phyloP scores from a whole-genome alignment of 345 rosid species.

The Trapa incisa region DNA sequence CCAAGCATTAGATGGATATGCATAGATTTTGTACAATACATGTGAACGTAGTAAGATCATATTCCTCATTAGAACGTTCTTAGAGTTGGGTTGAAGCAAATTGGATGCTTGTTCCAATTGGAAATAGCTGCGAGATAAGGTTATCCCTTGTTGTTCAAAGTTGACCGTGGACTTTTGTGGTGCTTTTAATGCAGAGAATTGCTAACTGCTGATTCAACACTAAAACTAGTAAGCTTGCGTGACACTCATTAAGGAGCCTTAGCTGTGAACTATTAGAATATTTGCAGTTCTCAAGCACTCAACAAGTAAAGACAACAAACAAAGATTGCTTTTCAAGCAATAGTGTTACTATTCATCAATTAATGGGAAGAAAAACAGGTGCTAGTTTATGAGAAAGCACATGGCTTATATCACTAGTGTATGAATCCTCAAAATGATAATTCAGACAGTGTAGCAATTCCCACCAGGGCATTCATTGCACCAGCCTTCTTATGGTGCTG shows the following conservation, averaged over 20 bases:
- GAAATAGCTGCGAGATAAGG: background rate
- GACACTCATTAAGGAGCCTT: background rate
- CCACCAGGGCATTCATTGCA: conserved; percentile 92
- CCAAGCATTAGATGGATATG: background rate
- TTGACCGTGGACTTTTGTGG: background rate
- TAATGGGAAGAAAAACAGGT: conserved; percentile 19
- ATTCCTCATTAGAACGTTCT: background rate
- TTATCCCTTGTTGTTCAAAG: background rate
- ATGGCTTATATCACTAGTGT: conserved; percentile 40
- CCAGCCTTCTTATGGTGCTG: conserved; percentile 98
- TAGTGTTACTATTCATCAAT: background rate
- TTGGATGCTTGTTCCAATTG: background rate
- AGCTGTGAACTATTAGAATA: background rate
- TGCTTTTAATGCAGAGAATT: background rate
- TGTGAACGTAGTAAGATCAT: background rate
- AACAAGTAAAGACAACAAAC: too few species aligned
- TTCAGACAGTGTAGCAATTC: conserved; percentile 4
- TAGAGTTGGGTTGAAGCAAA: background rate
- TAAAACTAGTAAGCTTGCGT: background rate
- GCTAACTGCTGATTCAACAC: background rate
- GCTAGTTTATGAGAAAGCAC: conserved; percentile 98
- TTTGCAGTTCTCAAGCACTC: background rate
- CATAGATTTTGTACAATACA: background rate
- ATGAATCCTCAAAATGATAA: background rate
- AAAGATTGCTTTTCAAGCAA: too few species aligned